These are phyloP conservation scores for Thraustochytrium sp. DNA, from an alignment of 352 stramenopile species.

Conservation along the genomic window DNA sequence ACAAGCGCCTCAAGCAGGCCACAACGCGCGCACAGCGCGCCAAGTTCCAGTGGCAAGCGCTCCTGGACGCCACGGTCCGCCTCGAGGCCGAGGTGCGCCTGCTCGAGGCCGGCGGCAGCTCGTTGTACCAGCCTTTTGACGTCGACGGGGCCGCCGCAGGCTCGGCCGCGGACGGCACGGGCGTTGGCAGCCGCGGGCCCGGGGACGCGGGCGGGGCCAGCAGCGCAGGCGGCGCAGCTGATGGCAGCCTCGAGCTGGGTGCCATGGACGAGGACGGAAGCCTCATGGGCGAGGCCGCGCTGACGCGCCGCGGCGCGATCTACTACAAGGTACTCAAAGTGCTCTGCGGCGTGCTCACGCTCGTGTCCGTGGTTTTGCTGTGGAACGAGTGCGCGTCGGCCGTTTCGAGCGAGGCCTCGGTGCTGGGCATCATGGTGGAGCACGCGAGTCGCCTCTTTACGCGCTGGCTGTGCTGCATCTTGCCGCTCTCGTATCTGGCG, in stretches of 20 bases:
- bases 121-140: conserved; percentile 23
- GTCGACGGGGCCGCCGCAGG: background rate
- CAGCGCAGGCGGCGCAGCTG: no score
- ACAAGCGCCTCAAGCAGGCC: conserved; percentile 52
- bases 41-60: conserved; percentile 8
- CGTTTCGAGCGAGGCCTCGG: conserved; percentile 50
- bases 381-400: conserved; percentile 55
- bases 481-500: conserved; percentile 62
- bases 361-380: conserved; percentile 53
- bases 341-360: background rate
- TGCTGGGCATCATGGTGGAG: conserved; percentile 52
- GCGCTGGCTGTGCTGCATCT: background rate
- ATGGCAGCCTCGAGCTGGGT: no score
- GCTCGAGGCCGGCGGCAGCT: background rate
- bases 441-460: background rate
- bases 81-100: conserved; percentile 45
- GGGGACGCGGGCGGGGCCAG: no score
- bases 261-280: background rate
- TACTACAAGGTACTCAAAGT: background rate
- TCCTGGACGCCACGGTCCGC: conserved; percentile 47
- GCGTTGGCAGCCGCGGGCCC: background rate
- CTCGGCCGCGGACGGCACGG: background rate
- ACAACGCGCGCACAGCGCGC: conserved; percentile 38
- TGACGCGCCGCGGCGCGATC: background rate
- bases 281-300: background rate